A percentile compares a stretch with the other conserved stretches of the same genome.
Evolutionary conservation across 2,329 filamentous ascomycete species (phyloP).

Genomic region (Dothidotthia symphoricarpi): DNA sequence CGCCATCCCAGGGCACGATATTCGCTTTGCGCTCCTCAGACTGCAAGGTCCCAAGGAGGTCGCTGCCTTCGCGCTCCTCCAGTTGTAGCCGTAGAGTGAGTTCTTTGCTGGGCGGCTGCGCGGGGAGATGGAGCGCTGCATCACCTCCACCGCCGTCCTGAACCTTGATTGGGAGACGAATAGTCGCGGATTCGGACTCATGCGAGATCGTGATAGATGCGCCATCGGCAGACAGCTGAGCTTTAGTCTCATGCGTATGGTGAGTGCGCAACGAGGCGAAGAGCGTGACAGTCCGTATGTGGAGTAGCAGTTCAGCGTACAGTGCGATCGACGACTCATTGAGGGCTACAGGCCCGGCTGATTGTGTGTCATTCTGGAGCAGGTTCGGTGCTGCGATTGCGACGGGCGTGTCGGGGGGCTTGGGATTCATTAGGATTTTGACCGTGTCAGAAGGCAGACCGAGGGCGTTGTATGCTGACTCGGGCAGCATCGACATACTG

Average conservation of each 20-base stretch:
- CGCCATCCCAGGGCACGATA: conserved; percentile 47
- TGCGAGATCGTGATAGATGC: conserved; percentile 47
- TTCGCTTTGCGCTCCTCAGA: conserved; percentile 37
- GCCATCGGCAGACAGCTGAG: conserved; percentile 47
- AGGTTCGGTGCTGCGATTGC: conserved; percentile 31
- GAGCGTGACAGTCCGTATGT: conserved; percentile 60
- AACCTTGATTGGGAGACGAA: conserved; percentile 46
- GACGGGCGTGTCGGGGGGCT: conserved; percentile 21
- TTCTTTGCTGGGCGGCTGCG: conserved; percentile 47
- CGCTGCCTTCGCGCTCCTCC: conserved; percentile 42
- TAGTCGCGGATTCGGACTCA: conserved; percentile 45
- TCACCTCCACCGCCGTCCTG: conserved; percentile 45
- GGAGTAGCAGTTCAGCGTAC: conserved; percentile 60
- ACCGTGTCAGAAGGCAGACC: conserved; percentile 32
- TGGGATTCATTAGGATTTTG: conserved; percentile 34
- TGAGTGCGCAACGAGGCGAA: conserved; percentile 53
- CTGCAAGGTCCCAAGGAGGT: conserved; percentile 27
- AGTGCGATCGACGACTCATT: conserved; percentile 43
- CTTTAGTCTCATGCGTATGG: conserved; percentile 45
- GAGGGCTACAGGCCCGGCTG: conserved; percentile 22
- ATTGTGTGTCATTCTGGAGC: conserved; percentile 27
- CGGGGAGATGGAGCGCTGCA: conserved; percentile 52
- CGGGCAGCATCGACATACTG: conserved; percentile 38
- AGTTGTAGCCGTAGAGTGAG: conserved; percentile 56
- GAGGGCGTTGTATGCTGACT: conserved; percentile 39